Percentiles rank a stretch among this genome's conserved stretches.
Conservation (phyloP, 257 asterid species). For the Hygrophila difformis region DNA sequence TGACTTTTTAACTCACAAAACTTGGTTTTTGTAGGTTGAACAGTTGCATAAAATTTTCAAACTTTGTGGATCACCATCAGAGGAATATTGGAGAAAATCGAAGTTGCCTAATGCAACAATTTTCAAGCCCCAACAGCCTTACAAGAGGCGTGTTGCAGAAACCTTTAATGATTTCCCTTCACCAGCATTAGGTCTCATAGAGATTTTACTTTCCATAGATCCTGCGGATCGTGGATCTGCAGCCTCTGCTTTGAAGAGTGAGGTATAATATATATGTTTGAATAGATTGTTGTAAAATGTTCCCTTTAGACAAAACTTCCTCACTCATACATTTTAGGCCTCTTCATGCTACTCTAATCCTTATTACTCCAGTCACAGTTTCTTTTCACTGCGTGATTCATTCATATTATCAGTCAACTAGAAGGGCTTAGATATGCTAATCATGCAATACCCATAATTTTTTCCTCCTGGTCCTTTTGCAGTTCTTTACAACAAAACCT, state of each 20-base stretch:
- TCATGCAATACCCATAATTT: not conserved
- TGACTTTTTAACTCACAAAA: conserved; percentile 11
- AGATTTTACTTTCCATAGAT: conserved; percentile 70
- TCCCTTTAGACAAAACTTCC: conserved; percentile 6
- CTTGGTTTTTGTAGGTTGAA: conserved; percentile 57
- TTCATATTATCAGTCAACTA: not conserved
- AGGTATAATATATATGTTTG: too few relatives aligned
- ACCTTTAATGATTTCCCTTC: conserved; percentile 80
- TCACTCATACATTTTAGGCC: not conserved
- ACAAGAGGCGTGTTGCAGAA: conserved; percentile 74
- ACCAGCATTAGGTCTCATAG: conserved; percentile 73
- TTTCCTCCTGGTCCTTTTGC: conserved; percentile 13
- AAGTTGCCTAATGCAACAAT: conserved; percentile 91
- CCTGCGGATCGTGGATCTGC: conserved; percentile 93
- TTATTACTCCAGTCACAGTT: too few relatives aligned
- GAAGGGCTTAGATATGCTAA: not conserved
- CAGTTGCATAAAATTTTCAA: conserved; percentile 95
- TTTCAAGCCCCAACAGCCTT: conserved; percentile 94
- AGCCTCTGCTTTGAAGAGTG: conserved; percentile 76
- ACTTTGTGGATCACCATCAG: conserved; percentile 96
- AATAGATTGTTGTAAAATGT: too few relatives aligned
- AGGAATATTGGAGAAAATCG: conserved; percentile 94
- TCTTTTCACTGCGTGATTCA: not conserved
- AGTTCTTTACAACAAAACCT: conserved; percentile 79
- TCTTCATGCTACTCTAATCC: not conserved